phyloP scores from a whole-genome alignment of 768 basidiomycete genomes.

The Solioccasus polychromus region DNA sequence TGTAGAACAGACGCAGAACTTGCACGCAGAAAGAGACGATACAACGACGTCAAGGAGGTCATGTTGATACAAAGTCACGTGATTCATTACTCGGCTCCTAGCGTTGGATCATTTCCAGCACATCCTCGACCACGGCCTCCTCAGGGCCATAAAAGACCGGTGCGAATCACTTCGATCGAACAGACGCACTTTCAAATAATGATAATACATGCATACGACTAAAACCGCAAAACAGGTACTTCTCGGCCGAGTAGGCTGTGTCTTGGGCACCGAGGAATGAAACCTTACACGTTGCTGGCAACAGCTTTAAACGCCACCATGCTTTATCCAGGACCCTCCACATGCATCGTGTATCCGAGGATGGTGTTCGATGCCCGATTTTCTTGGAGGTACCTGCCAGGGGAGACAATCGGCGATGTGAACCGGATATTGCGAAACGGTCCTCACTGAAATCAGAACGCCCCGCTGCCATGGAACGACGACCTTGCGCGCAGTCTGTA shows the following conservation, averaged over 20 bases:
- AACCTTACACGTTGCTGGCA: slow-evolving; percentile 10
- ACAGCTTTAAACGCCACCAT: slow-evolving; percentile 1
- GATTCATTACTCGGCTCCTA: not conserved
- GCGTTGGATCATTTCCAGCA: not conserved
- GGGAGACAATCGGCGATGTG: slow-evolving; percentile 5
- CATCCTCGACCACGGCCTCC: too few species aligned
- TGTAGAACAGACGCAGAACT: slow-evolving; percentile 58
- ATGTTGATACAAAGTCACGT: slow-evolving; percentile 9
- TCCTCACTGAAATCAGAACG: slow-evolving; percentile 21
- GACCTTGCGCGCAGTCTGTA: slow-evolving; percentile 23
- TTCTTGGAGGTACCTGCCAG: slow-evolving; percentile 29
- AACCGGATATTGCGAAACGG: not conserved
- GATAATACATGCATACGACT: not conserved
- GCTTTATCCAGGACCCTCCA: slow-evolving; percentile 11
- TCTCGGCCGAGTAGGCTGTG: slow-evolving; percentile 1
- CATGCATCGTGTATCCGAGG: slow-evolving; percentile 17
- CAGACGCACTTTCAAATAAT: not conserved
- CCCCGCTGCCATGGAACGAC: slow-evolving; percentile 19
- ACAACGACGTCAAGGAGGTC: slow-evolving; percentile 51
- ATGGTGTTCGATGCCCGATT: slow-evolving; percentile 8
- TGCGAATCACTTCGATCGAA: slow-evolving; percentile 8
- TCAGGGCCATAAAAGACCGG: not conserved
- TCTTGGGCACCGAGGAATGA: not conserved
- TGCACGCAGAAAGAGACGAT: slow-evolving; percentile 57
- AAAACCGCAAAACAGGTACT: slow-evolving; percentile 5